These are phyloP conservation scores for Brassica rapa DNA, from an alignment of 345 rosid species.

Conservation along the genomic window DNA sequence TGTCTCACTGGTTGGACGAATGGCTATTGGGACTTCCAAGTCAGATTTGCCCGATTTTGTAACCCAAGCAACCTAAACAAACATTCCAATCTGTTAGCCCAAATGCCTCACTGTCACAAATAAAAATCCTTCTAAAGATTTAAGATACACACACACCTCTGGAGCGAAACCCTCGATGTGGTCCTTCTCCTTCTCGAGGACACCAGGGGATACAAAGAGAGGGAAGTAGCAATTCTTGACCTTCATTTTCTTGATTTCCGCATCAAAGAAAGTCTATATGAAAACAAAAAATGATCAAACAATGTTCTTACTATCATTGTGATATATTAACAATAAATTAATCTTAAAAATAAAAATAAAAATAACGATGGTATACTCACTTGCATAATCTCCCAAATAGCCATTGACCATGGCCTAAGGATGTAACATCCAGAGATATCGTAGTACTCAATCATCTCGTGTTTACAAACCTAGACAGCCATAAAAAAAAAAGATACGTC, in stretches of 20 bases:
- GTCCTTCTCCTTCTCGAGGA: conserved; percentile 87
- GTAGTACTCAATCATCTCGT: conserved; percentile 94
- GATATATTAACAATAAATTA: not conserved
- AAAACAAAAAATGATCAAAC: not conserved
- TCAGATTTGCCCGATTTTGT: conserved; percentile 90
- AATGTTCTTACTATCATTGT: not conserved
- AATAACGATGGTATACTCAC: conserved; percentile 47
- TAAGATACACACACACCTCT: conserved; percentile 60
- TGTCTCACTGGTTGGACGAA: conserved; percentile 98
- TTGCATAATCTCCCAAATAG: conserved; percentile 94
- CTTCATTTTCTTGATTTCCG: conserved; percentile 90
- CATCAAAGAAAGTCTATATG: conserved; percentile 81
- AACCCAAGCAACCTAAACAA: conserved; percentile 92
- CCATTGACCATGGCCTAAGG: conserved; percentile 96
- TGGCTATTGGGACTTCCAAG: conserved; percentile 88
- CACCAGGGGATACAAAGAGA: conserved; percentile 88
- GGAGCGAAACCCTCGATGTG: conserved; percentile 97
- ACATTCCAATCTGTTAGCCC: conserved; percentile 9
- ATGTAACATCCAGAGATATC: conserved; percentile 97
- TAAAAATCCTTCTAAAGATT: not conserved
- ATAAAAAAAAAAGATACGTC: not conserved
- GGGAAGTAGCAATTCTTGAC: conserved; percentile 95
- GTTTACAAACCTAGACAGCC: conserved; percentile 74
- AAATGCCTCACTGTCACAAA: not conserved
- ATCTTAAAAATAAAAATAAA: not conserved